A percentile compares a stretch with the other conserved stretches of the same genome.
Evolutionary conservation across 192 early-diverging fungal genomes (phyloP).

Genomic region (Podila epicladia): DNA sequence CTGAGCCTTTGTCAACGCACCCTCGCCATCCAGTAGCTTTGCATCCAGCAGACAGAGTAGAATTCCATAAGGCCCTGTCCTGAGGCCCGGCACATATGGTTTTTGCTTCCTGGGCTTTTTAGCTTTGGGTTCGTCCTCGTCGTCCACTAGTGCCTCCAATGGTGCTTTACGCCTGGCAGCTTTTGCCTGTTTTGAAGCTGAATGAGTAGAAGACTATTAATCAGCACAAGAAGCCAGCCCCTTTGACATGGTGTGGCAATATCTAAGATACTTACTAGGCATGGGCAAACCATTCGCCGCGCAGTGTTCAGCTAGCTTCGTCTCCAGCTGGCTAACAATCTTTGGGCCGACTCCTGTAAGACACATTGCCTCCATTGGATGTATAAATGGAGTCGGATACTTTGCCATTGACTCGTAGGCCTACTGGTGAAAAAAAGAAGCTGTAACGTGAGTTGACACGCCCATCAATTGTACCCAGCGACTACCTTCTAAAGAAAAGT

Average conservation of each 20-base stretch:
- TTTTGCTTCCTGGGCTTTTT: slow-evolving; percentile 17
- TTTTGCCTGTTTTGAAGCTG: slow-evolving; percentile 4
- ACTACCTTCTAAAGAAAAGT: too few relatives aligned
- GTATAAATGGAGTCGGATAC: slow-evolving; percentile 67
- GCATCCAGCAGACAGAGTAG: slow-evolving; percentile 70
- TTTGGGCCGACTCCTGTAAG: slow-evolving; percentile 73
- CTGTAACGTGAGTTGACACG: too few relatives aligned
- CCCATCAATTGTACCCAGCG: too few relatives aligned
- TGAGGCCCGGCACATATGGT: slow-evolving; percentile 79
- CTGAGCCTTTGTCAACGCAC: slow-evolving; percentile 70
- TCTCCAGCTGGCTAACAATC: slow-evolving; percentile 61
- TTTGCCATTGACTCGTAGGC: slow-evolving; percentile 69
- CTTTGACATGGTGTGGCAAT: background rate
- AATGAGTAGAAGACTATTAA: background rate
- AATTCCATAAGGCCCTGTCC: slow-evolving; percentile 85
- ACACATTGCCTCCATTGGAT: slow-evolving; percentile 66
- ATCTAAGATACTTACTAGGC: slow-evolving; percentile 20
- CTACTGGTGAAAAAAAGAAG: slow-evolving; percentile 28
- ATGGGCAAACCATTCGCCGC: slow-evolving; percentile 59
- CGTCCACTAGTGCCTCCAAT: background rate
- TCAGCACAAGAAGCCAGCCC: background rate
- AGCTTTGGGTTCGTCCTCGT: slow-evolving; percentile 14
- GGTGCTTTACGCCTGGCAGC: background rate
- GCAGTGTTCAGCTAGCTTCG: slow-evolving; percentile 63
- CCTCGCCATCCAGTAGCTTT: slow-evolving; percentile 15